phyloP scores from a whole-genome alignment of 2,329 filamentous ascomycete genomes.

The Pyrenochaeta sp. region DNA sequence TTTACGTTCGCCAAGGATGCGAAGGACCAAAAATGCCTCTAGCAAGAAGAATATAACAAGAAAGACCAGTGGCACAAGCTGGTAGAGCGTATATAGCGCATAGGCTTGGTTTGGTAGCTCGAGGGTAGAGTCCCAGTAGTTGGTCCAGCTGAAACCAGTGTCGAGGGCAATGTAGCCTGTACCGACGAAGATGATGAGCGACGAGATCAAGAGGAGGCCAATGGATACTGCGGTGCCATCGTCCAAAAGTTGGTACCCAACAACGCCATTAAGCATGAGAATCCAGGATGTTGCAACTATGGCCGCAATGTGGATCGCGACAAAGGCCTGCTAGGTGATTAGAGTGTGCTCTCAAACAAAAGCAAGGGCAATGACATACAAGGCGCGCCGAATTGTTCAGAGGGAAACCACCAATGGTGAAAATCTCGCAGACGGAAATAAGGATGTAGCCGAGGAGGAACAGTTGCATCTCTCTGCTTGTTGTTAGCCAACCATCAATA shows the following conservation, averaged over 20 bases:
- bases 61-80: conserved; percentile 87
- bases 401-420: conserved; percentile 90
- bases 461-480: conserved; percentile 87
- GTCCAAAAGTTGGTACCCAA: conserved; percentile 92
- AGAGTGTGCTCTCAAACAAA: conserved; percentile 1
- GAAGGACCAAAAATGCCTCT: conserved; percentile 83
- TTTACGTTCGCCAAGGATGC: conserved; percentile 84
- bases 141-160: conserved; percentile 86
- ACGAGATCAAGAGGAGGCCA: conserved; percentile 76
- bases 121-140: conserved; percentile 69
- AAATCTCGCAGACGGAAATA: conserved; percentile 94
- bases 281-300: conserved; percentile 91
- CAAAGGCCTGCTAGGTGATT: conserved; percentile 72
- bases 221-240: conserved; percentile 89
- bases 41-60: conserved; percentile 86
- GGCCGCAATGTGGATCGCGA: conserved; percentile 86
- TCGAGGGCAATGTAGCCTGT: conserved; percentile 96
- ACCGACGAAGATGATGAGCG: conserved; percentile 78
- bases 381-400: conserved; percentile 74
- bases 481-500: conserved; percentile 26
- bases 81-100: conserved; percentile 92
- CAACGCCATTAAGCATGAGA: conserved; percentile 87
- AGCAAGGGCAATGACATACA: conserved; percentile 60
- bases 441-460: conserved; percentile 88
- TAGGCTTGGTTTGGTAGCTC: conserved; percentile 71